These are phyloP conservation scores for Fusarium sp. DNA, from an alignment of 2,329 filamentous ascomycete species.

Conservation along the genomic window DNA sequence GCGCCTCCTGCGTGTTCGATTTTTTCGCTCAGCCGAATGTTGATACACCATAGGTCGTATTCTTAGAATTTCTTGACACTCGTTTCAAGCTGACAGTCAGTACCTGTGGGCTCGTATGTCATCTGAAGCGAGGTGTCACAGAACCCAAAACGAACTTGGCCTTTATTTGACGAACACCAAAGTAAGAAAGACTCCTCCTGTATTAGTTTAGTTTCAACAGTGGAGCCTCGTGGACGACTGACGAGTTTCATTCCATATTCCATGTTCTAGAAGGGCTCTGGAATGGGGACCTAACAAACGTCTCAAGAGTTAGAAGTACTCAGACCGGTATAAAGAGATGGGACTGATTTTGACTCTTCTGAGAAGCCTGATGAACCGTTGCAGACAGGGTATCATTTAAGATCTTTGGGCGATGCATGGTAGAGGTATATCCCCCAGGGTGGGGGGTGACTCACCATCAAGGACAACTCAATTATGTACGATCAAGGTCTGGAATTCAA, in stretches of 20 bases:
- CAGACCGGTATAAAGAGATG: neutral
- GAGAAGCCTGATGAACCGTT: neutral
- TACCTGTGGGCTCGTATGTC: constrained; percentile 7
- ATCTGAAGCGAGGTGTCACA: constrained; percentile 14
- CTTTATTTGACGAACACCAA: neutral
- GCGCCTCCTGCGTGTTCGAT: constrained; percentile 39
- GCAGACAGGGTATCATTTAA: neutral
- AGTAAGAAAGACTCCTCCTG: constrained; percentile 5
- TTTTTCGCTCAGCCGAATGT: constrained; percentile 17
- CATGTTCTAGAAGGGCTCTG: constrained; percentile 27
- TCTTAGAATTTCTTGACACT: neutral
- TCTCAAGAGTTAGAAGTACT: neutral
- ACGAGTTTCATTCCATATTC: constrained; percentile 1
- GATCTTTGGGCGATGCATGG: neutral
- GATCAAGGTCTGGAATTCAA: constrained; percentile 6
- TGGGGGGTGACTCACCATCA: neutral
- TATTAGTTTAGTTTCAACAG: constrained; percentile 34
- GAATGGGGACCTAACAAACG: constrained; percentile 3
- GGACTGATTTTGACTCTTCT: neutral
- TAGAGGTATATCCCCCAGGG: neutral
- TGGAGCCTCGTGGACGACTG: constrained; percentile 6
- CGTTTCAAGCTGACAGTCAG: constrained; percentile 11
- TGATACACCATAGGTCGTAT: constrained; percentile 6
- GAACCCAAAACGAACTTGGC: constrained; percentile 16
- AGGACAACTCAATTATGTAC: neutral